These are phyloP conservation scores for Daldinia decipiens DNA, from an alignment of 495 filamentous ascomycete genomes.

Conservation along the genomic window DNA sequence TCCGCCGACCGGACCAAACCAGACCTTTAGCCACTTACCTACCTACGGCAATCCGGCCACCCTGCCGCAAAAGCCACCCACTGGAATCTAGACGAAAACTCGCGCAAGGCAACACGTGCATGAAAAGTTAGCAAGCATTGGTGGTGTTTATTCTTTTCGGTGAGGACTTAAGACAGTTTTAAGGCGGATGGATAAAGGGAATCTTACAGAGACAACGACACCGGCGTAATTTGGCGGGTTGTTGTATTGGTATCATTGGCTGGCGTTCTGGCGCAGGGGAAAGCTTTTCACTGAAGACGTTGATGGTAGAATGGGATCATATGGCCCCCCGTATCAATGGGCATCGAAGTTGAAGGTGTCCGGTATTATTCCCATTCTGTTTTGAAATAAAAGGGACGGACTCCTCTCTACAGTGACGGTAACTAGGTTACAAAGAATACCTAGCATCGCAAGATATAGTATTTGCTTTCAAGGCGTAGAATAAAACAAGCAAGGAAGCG, in stretches of 20 bases:
- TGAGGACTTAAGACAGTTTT: conserved; percentile 28
- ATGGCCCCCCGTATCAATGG: background rate
- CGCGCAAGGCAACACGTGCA: conserved; percentile 39
- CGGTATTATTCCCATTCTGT: conserved; percentile 8
- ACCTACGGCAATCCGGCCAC: conserved; percentile 66
- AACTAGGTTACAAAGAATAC: background rate
- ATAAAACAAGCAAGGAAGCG: conserved; percentile 31
- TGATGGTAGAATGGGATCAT: conserved; percentile 29
- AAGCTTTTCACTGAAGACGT: conserved; percentile 18
- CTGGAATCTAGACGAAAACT: conserved; percentile 48
- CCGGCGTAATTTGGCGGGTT: conserved; percentile 46
- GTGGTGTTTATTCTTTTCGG: conserved; percentile 48
- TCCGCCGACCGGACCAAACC: conserved; percentile 47
- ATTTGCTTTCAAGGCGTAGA: conserved; percentile 44
- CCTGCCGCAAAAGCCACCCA: conserved; percentile 66
- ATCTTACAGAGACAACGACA: conserved; percentile 44
- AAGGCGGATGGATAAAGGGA: conserved; percentile 47
- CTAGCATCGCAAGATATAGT: conserved; percentile 36
- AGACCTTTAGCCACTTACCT: conserved; percentile 60
- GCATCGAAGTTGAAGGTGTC: conserved; percentile 8
- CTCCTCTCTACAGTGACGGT: conserved; percentile 7
- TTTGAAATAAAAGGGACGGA: conserved; percentile 9
- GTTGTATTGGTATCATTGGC: conserved; percentile 47
- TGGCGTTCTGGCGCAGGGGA: conserved; percentile 43
- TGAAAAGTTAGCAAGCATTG: conserved; percentile 48